Evolutionary conservation across 108 stramenopile species (phyloP).

Genomic region (Fragilaria radians): DNA sequence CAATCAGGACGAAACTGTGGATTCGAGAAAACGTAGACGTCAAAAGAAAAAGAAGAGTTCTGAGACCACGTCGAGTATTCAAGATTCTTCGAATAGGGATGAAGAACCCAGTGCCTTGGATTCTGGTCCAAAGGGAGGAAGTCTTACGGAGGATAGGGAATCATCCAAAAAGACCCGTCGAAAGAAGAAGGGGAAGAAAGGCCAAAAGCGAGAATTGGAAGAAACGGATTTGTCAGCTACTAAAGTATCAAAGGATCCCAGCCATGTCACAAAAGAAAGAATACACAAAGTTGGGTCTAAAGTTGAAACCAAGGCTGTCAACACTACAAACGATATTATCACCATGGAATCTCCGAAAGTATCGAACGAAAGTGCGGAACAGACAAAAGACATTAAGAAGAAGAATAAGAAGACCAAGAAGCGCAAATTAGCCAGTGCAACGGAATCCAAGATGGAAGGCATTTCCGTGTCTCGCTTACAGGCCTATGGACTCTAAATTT

Average conservation of each 20-base stretch:
- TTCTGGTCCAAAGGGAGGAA: too few relatives aligned
- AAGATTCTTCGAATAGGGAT: too few relatives aligned
- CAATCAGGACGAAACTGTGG: constrained; percentile 18
- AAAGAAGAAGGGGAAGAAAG: constrained; percentile 29
- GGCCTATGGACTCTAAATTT: constrained; percentile 64
- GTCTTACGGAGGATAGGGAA: too few relatives aligned
- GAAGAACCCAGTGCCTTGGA: too few relatives aligned
- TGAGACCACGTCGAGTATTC: too few relatives aligned
- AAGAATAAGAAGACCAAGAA: constrained; percentile 38
- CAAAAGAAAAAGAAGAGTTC: constrained; percentile 43
- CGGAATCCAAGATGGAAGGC: constrained; percentile 42
- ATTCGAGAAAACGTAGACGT: constrained; percentile 53
- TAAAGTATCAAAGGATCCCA: neutral
- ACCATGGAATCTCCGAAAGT: too few relatives aligned
- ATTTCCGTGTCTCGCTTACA: constrained; percentile 63
- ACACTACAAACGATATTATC: neutral
- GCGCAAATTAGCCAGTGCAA: too few relatives aligned
- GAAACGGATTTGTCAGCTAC: neutral
- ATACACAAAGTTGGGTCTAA: constrained; percentile 30
- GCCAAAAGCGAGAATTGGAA: constrained; percentile 11
- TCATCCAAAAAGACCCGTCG: neutral
- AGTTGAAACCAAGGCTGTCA: constrained; percentile 9
- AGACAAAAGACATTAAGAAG: constrained; percentile 16
- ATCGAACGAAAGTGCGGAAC: too few relatives aligned
- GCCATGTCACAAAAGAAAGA: neutral